A percentile compares a stretch with the other conserved stretches of the same genome.
These are phyloP conservation scores for Candida chilensis DNA, from an alignment of 805 yeast genomes.

Conservation along the genomic window DNA sequence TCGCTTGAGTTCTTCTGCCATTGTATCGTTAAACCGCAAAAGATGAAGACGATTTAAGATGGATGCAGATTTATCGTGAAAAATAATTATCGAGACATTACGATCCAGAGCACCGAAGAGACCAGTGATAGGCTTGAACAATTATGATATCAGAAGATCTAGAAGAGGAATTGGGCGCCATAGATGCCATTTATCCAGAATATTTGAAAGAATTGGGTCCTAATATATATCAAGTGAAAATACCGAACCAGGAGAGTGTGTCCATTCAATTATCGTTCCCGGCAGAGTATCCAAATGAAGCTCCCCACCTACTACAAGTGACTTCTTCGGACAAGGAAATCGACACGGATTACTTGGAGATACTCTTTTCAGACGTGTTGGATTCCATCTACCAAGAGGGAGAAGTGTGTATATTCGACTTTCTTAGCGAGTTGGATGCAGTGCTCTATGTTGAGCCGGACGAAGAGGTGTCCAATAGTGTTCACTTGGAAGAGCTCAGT, in stretches of 20 bases:
- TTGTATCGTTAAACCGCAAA: too few relatives aligned
- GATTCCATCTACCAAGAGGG: constrained; percentile 46
- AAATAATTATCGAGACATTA: too few relatives aligned
- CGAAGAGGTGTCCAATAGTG: constrained; percentile 8
- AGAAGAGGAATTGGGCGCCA: constrained; percentile 68
- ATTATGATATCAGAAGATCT: constrained; percentile 36
- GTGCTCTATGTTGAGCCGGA: constrained; percentile 32
- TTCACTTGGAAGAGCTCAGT: constrained; percentile 1
- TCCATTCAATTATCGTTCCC: constrained; percentile 69
- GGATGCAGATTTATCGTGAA: too few relatives aligned
- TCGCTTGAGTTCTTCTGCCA: constrained; percentile 20
- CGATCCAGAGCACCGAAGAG: constrained; percentile 4
- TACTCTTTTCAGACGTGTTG: constrained; percentile 39
- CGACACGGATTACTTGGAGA: constrained; percentile 40
- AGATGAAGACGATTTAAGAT: too few relatives aligned
- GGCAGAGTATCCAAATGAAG: constrained; percentile 50
- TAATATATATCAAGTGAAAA: constrained; percentile 32
- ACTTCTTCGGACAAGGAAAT: constrained; percentile 14
- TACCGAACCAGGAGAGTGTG: constrained; percentile 58
- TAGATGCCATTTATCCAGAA: constrained; percentile 82
- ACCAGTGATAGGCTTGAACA: not conserved
- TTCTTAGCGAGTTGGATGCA: constrained; percentile 53
- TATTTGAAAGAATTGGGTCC: constrained; percentile 29
- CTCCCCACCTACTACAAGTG: constrained; percentile 60
- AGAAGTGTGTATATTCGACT: constrained; percentile 72